A percentile compares a stretch with the other conserved stretches of the same genome.
Evolutionary conservation across 192 early-diverging fungal genomes (phyloP).

Genomic region (Rhizophagus clarus): DNA sequence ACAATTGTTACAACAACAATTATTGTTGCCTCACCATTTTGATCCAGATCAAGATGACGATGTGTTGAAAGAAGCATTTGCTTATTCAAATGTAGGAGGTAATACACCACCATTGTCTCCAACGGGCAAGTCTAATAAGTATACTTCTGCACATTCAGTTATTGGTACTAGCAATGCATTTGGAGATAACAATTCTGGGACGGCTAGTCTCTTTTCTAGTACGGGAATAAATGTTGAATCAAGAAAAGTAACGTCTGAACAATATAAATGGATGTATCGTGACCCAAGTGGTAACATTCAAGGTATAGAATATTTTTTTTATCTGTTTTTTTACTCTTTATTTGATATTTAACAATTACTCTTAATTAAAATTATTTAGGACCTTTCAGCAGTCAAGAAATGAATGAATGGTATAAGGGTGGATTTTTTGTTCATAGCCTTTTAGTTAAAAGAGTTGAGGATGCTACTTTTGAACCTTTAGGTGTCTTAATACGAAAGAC

Average conservation of each 20-base stretch:
- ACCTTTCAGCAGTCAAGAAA: constrained; percentile 84
- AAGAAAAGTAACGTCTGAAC: constrained; percentile 33
- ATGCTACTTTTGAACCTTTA: constrained; percentile 78
- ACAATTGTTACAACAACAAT: neutral
- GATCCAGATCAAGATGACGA: constrained; percentile 37
- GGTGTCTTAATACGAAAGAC: constrained; percentile 64
- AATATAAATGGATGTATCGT: constrained; percentile 77
- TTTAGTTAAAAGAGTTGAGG: constrained; percentile 80
- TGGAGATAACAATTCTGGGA: constrained; percentile 1
- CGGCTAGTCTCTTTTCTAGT: constrained; percentile 14
- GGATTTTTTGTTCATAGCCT: constrained; percentile 84
- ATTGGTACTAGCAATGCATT: constrained; percentile 17
- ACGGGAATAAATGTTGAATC: constrained; percentile 11
- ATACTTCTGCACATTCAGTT: constrained; percentile 5
- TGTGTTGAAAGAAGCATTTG: constrained; percentile 37
- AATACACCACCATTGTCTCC: constrained; percentile 34
- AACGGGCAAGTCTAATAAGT: constrained; percentile 12
- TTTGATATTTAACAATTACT: neutral
- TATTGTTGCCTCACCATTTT: constrained; percentile 22
- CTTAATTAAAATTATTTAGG: neutral
- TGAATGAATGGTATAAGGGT: constrained; percentile 93
- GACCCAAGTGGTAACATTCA: constrained; percentile 85
- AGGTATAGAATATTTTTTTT: constrained; percentile 42
- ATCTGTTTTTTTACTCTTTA: neutral
- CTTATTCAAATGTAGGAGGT: constrained; percentile 22